A percentile compares a stretch with the other conserved stretches of the same genome.
Evolutionary conservation across 1,139 yeast genomes (phyloP).

Genomic region (Candida pseudocylindracea): DNA sequence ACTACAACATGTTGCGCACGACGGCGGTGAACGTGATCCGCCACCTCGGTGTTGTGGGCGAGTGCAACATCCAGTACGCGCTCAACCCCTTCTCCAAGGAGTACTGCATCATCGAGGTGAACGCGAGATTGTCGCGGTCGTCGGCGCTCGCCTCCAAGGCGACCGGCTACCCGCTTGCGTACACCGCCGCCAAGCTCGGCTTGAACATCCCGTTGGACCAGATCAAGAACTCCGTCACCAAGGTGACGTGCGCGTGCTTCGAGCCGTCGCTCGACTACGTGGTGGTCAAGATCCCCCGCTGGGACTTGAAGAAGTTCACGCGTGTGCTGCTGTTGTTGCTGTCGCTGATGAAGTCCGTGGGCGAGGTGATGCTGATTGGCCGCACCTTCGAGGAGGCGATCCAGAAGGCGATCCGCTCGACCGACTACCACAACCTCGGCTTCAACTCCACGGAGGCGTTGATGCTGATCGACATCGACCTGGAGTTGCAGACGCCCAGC

Average conservation of each 20-base stretch:
- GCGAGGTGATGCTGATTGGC: slow-evolving; percentile 98
- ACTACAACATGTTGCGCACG: slow-evolving; percentile 93
- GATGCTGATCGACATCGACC: slow-evolving; percentile 77
- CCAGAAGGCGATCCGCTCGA: slow-evolving; percentile 93
- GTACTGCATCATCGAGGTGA: slow-evolving; percentile 93
- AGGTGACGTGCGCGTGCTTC: slow-evolving; percentile 89
- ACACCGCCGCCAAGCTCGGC: slow-evolving; percentile 95
- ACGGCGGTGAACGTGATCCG: slow-evolving; percentile 95
- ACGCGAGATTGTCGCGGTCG: slow-evolving; percentile 93
- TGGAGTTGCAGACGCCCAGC: slow-evolving; percentile 84
- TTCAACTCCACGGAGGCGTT: slow-evolving; percentile 75
- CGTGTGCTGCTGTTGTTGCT: slow-evolving; percentile 77
- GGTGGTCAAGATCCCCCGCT: slow-evolving; percentile 95
- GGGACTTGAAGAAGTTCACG: slow-evolving; percentile 95
- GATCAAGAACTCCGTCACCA: slow-evolving; percentile 83
- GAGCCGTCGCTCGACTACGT: slow-evolving; percentile 96
- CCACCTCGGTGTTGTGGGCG: slow-evolving; percentile 98
- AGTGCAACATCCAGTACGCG: slow-evolving; percentile 96
- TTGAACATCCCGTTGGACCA: slow-evolving; percentile 83
- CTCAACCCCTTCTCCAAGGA: slow-evolving; percentile 86
- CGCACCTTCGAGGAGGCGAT: slow-evolving; percentile 96
- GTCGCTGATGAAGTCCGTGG: slow-evolving; percentile 95
- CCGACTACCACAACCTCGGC: slow-evolving; percentile 87
- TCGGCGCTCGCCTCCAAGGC: slow-evolving; percentile 98
- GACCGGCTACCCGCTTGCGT: slow-evolving; percentile 95